phyloP scores from a whole-genome alignment of 169 alveolate genomes.

The Cytauxzoon felis region DNA sequence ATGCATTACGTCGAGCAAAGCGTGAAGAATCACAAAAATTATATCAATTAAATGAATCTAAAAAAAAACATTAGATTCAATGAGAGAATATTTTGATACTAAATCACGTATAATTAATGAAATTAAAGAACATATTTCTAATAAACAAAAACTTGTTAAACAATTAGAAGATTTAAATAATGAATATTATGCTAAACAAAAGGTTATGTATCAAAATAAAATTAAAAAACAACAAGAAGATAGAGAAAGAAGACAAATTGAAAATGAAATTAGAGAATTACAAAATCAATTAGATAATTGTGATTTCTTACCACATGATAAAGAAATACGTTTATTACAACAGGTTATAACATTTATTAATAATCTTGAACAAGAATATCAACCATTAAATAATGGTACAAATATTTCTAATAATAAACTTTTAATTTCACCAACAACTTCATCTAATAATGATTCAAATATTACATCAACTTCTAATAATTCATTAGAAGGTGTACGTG shows the following conservation, averaged over 20 bases:
- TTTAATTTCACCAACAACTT: not conserved
- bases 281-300: conserved; percentile 53
- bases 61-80: conserved; percentile 43
- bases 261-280: conserved; percentile 47
- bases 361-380: conserved; percentile 22
- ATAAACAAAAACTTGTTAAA: conserved; percentile 36
- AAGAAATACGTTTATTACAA: conserved; percentile 52
- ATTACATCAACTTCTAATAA: not conserved
- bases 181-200: conserved; percentile 55
- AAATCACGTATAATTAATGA: conserved; percentile 29
- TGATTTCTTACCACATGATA: conserved; percentile 53
- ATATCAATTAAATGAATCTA: conserved; percentile 25
- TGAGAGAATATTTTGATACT: conserved; percentile 35
- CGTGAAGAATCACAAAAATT: conserved; percentile 52
- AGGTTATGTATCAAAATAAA: conserved; percentile 37
- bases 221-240: conserved; percentile 59
- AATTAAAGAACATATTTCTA: conserved; percentile 48
- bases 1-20: conserved; percentile 39
- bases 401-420: conserved; percentile 8
- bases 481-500: conserved; percentile 13
- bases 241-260: conserved; percentile 51
- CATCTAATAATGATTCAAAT: not conserved
- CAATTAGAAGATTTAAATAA: conserved; percentile 57
- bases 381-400: not conserved
- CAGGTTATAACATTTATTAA: conserved; percentile 47